Percentiles rank a stretch among this genome's conserved stretches.
phyloP scores from a whole-genome alignment of 306 rosid genomes.

The Oemleria cerasiformis region DNA sequence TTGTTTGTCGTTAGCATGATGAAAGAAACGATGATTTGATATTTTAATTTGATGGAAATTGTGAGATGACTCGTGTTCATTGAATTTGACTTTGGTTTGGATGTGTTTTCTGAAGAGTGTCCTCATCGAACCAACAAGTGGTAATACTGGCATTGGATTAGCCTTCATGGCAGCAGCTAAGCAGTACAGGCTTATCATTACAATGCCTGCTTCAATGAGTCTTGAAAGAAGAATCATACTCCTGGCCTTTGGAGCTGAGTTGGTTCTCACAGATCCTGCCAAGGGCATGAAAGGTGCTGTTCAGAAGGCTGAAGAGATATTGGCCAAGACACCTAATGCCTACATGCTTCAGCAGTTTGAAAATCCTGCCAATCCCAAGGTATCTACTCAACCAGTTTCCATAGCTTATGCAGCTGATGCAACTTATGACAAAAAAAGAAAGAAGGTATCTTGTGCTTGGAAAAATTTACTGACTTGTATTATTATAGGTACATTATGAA shows the following conservation, averaged over 20 bases:
- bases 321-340: conserved; percentile 71
- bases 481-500: conserved; percentile 64
- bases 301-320: conserved; percentile 77
- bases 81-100: conserved; percentile 14
- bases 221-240: conserved; percentile 77
- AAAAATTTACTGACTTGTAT: neutral
- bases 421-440: neutral
- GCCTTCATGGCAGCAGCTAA: conserved; percentile 86
- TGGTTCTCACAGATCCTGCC: conserved; percentile 74
- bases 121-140: conserved; percentile 77
- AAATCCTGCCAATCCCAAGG: conserved; percentile 91
- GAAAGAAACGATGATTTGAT: neutral
- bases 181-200: conserved; percentile 64
- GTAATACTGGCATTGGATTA: conserved; percentile 75
- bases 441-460: neutral
- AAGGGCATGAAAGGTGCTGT: conserved; percentile 85
- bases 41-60: conserved; percentile 15
- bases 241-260: conserved; percentile 70
- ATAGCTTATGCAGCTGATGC: neutral
- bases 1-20: neutral
- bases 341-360: conserved; percentile 78
- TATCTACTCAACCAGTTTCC: conserved; percentile 23
- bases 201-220: conserved; percentile 90
- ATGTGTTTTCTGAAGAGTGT: conserved; percentile 52
- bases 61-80: conserved; percentile 25